These are phyloP conservation scores for Collybiopsis luxurians DNA, from an alignment of 768 basidiomycete species.

Conservation along the genomic window DNA sequence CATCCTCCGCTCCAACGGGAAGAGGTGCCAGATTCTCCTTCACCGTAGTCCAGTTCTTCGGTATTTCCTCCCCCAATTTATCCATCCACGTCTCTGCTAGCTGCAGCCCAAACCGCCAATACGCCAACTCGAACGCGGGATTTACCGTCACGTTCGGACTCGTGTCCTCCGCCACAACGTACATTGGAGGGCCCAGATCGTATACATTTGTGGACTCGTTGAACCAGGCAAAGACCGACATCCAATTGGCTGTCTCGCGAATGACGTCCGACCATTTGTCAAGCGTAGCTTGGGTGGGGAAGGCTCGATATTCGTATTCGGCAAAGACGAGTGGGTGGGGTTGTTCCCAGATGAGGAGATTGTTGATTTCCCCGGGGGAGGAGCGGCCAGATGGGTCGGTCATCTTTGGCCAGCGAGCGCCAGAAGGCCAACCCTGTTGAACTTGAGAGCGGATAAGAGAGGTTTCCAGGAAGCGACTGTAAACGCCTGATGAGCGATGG, in stretches of 20 bases:
- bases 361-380: constrained; percentile 59
- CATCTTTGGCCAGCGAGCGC: constrained; percentile 67
- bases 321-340: constrained; percentile 59
- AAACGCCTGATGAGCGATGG: constrained; percentile 39
- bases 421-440: constrained; percentile 49
- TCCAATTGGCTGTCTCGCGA: constrained; percentile 55
- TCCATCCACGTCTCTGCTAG: constrained; percentile 50
- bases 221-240: constrained; percentile 53
- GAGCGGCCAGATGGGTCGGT: constrained; percentile 58
- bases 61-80: constrained; percentile 37
- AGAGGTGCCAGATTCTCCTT: constrained; percentile 46
- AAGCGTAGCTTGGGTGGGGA: constrained; percentile 35
- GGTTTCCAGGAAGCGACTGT: constrained; percentile 43
- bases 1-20: constrained; percentile 38
- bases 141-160: constrained; percentile 52
- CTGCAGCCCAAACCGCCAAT: constrained; percentile 51
- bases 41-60: constrained; percentile 42
- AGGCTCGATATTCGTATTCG: constrained; percentile 51
- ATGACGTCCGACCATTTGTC: constrained; percentile 53
- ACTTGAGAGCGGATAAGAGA: constrained; percentile 47
- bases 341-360: constrained; percentile 63
- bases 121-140: constrained; percentile 57
- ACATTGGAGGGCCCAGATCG: constrained; percentile 61
- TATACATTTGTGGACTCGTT: constrained; percentile 45
- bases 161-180: constrained; percentile 56